A percentile compares a stretch with the other conserved stretches of the same genome.
phyloP scores from a whole-genome alignment of 2,329 filamentous ascomycete genomes.

The Aotearoamyces nothofagi region DNA sequence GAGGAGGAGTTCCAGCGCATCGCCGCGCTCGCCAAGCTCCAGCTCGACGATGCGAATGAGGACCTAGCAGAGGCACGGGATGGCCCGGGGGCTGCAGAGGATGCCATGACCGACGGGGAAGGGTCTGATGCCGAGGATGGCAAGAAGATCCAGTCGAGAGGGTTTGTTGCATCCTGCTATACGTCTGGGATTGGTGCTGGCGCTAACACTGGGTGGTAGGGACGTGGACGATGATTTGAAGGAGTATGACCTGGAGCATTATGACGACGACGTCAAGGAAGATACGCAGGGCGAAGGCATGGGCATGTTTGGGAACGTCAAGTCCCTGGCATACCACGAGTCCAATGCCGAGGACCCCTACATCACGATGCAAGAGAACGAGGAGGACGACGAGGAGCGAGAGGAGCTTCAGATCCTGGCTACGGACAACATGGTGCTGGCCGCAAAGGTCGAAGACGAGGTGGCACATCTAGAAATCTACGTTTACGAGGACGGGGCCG shows the following conservation, averaged over 20 bases:
- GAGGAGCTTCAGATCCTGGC: conserved; percentile 88
- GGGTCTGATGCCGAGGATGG: conserved; percentile 15
- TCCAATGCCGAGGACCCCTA: conserved; percentile 94
- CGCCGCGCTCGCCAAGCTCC: conserved; percentile 39
- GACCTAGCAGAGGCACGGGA: conserved; percentile 49
- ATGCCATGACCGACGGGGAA: conserved; percentile 23
- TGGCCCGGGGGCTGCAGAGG: conserved; percentile 17
- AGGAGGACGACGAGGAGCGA: conserved; percentile 60
- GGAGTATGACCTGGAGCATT: conserved; percentile 92
- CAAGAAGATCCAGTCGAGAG: conserved; percentile 22
- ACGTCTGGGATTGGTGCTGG: too few species aligned
- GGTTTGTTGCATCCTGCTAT: conserved; percentile 20
- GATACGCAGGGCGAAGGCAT: conserved; percentile 49
- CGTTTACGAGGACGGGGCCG: conserved; percentile 86
- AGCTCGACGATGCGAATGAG: conserved; percentile 78
- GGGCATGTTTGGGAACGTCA: conserved; percentile 91
- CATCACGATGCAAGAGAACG: conserved; percentile 66
- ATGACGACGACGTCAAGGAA: conserved; percentile 67
- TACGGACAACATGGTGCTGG: conserved; percentile 83
- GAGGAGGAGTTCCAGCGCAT: conserved; percentile 43
- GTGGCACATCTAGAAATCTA: conserved; percentile 94
- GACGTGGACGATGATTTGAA: conserved; percentile 76
- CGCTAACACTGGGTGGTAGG: conserved; percentile 13
- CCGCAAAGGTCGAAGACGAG: conserved; percentile 92
- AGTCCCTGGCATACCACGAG: conserved; percentile 84